These are phyloP conservation scores for Venturia asperata DNA, from an alignment of 2,329 filamentous ascomycete genomes.

Conservation along the genomic window DNA sequence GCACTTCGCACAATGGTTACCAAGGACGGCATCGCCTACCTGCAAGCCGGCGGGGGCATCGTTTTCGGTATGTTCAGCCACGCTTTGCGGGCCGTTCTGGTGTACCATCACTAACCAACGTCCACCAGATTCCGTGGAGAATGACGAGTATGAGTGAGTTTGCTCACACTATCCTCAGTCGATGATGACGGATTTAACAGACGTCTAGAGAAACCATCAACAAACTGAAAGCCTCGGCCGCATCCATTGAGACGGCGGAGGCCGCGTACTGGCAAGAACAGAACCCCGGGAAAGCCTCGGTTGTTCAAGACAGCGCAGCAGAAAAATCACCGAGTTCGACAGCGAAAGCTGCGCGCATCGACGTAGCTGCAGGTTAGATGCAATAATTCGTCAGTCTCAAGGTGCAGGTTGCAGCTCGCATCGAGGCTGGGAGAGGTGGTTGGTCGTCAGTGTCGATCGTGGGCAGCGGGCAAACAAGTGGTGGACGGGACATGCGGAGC, in stretches of 20 bases:
- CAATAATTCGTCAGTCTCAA: neutral
- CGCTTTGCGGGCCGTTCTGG: slow-evolving; percentile 37
- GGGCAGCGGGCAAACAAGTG: slow-evolving; percentile 1
- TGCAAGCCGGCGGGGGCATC: slow-evolving; percentile 83
- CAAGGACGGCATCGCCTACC: slow-evolving; percentile 83
- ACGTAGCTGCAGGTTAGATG: slow-evolving; percentile 8
- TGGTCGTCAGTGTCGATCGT: neutral
- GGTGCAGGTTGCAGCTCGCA: neutral
- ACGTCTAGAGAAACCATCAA: slow-evolving; percentile 81
- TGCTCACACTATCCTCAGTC: too few relatives aligned
- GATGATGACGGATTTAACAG: neutral
- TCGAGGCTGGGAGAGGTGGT: neutral
- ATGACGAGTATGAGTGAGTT: slow-evolving; percentile 17
- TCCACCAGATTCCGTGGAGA: slow-evolving; percentile 12
- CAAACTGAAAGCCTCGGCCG: slow-evolving; percentile 73
- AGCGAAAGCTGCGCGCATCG: neutral
- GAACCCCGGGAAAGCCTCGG: neutral
- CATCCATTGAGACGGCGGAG: slow-evolving; percentile 80
- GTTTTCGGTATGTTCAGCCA: slow-evolving; percentile 79
- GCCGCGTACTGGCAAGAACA: slow-evolving; percentile 52
- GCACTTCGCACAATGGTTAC: slow-evolving; percentile 86
- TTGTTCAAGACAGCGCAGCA: neutral
- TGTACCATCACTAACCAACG: slow-evolving; percentile 8
- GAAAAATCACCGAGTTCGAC: neutral
- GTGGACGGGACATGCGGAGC: neutral